Conservation (phyloP, 2,329 filamentous ascomycete genomes). For the Graphium sp. region DNA sequence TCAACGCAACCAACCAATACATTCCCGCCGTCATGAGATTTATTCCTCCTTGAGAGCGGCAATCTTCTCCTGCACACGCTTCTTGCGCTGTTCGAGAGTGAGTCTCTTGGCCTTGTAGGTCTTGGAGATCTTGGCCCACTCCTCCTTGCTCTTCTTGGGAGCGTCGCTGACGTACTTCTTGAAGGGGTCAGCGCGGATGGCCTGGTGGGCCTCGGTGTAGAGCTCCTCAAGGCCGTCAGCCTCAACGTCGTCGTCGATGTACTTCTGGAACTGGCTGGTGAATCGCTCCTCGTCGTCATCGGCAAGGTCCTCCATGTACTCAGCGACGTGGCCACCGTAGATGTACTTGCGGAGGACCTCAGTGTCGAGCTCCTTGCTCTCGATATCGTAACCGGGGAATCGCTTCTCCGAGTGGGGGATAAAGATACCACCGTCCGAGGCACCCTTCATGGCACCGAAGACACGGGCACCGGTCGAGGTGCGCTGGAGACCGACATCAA, state of each 20-base stretch:
- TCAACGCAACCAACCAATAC: background rate
- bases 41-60: constrained; percentile 51
- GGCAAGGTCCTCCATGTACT: constrained; percentile 99
- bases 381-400: constrained; percentile 96
- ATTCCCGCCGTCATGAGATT: constrained; percentile 4
- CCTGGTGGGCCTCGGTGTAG: constrained; percentile 86
- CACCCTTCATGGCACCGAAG: constrained; percentile 99
- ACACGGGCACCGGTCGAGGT: constrained; percentile 97
- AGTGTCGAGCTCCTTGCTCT: constrained; percentile 93
- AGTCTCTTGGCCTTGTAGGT: constrained; percentile 72
- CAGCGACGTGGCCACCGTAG: constrained; percentile 91
- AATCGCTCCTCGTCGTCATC: constrained; percentile 99
- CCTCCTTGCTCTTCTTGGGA: constrained; percentile 90
- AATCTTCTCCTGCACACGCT: constrained; percentile 82
- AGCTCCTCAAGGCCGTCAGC: constrained; percentile 94
- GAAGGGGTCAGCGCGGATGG: constrained; percentile 94
- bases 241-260: constrained; percentile 93
- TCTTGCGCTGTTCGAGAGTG: constrained; percentile 66
- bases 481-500: constrained; percentile 92
- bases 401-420: constrained; percentile 98
- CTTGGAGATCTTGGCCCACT: constrained; percentile 90
- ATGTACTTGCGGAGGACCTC: constrained; percentile 99
- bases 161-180: constrained; percentile 68
- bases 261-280: constrained; percentile 95
- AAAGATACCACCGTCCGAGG: constrained; percentile 92